Evolutionary conservation across 1,284 basidiomycete species (phyloP), one percentile per base, ranked within the genome.

Genomic region (Blastosporella zonata): DNA sequence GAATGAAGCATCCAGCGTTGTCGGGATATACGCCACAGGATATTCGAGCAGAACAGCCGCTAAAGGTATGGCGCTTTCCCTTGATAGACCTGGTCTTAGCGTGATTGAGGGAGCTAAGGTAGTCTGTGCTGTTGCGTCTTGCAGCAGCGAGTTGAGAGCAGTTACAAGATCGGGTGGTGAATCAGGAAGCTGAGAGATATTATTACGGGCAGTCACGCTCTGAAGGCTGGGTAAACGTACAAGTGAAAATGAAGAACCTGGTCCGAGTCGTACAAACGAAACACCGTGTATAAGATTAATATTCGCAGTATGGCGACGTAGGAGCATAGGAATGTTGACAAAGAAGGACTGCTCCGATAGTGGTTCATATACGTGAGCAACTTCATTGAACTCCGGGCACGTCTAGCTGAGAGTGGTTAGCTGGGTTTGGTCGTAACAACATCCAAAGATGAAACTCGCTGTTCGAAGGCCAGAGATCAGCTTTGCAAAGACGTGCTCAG

Each of bases 11-110:
- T 60, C 54, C 2, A 61, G 39, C 13, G 62, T 61, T 6, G 55
- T 48, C n/a, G 79, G 79, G 20, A 73, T 61, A 50, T 82, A 82
- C 13, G 77, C 79, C 6, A 81, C 69, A 7, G 77, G 75, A 49
- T 82, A 84, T 55, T 81, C 81, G 29, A 83, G 70, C 18, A 82
- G 59, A 23, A 79, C 54, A 2, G 73, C 81, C 7, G 79, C 77
- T 1, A 84, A 64, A 27, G 79, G 73, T 33, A 82, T 61, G 4
- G 38, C 42, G 7, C 36, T 47, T 37, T 53, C 47, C n/a, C 56
- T 45, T 1, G 65, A 51, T 23, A 67, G 45, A 9, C 40, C 31
- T 38, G 58, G 51, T 6, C 65, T 54, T 34, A 73, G 55, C 20
- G 57, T 50, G 39, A 67, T 55, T 12, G 60, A 55, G 10, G 55